Evolutionary conservation across 1,284 basidiomycete genomes (phyloP), one percentile per base, ranked within the genome.

Genomic region (Tilletia horrida): DNA sequence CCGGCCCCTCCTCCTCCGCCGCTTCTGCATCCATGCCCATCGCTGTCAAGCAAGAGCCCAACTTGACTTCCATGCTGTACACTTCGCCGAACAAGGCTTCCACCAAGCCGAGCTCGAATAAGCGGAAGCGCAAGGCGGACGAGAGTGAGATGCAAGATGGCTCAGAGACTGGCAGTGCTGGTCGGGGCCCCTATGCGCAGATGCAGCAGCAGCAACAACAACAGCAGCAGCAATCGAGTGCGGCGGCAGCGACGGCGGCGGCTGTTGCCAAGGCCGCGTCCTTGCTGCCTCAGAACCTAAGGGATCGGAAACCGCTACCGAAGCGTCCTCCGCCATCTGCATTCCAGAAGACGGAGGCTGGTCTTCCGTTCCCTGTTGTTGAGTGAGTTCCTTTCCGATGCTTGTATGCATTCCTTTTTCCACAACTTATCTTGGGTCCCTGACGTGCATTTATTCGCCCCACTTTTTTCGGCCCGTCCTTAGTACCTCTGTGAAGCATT

Each of bases 361-460:
- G 79, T 31, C 71, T 75, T 66, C 79, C 79, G 14, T 81, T 81
- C 74, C 79, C 79, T 18, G 76, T 80, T 68, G 80, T 81, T 62
- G 79, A 81, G 55, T 59, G 55, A 59, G 55, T 59, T 48, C 45
- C 45, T 18, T 18, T n/a, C 7, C 16, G 45, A 23, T 48, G 21
- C n/a, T n/a, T n/a, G n/a, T n/a, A n/a, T n/a, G n/a, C n/a, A n/a
- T n/a, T n/a, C n/a, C n/a, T n/a, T n/a, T n/a, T n/a, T n/a, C n/a
- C n/a, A n/a, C n/a, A n/a, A n/a, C n/a, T n/a, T n/a, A n/a, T n/a
- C n/a, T n/a, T n/a, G n/a, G n/a, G n/a, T n/a, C n/a, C n/a, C 35
- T 40, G 35, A 40, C 35, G 11, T 40, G 11, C 43, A 23, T 16
- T n/a, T 48, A 18, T 48, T 23, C 21, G 16, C 6, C 45, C 18